phyloP scores from a whole-genome alignment of 192 early-diverging fungal genomes.

The Chytriomyces confervae region DNA sequence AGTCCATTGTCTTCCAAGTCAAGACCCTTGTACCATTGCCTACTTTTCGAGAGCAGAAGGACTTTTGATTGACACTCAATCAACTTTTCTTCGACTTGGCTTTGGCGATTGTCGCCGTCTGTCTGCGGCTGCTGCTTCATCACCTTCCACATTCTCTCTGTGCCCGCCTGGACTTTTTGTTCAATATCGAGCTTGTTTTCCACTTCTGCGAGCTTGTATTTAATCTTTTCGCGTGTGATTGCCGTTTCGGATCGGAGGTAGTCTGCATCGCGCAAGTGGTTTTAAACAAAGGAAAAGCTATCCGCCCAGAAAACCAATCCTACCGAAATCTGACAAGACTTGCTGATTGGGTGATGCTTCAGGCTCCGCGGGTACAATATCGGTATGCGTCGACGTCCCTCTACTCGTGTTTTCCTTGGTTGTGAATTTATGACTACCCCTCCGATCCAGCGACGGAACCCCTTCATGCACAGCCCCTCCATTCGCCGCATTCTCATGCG shows the following conservation, averaged over 20 bases:
- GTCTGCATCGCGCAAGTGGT: slow-evolving; percentile 37
- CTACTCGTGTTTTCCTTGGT: background rate
- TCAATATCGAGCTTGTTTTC: slow-evolving; percentile 93
- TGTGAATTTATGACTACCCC: background rate
- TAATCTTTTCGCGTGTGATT: slow-evolving; percentile 59
- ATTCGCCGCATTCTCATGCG: too few relatives aligned
- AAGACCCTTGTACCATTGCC: slow-evolving; percentile 86
- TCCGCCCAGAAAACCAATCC: background rate
- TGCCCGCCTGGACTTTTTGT: slow-evolving; percentile 87
- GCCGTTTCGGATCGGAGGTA: slow-evolving; percentile 51
- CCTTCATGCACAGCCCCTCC: background rate
- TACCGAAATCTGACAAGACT: background rate
- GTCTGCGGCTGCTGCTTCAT: slow-evolving; percentile 12
- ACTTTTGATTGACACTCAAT: slow-evolving; percentile 57
- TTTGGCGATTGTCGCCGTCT: slow-evolving; percentile 35
- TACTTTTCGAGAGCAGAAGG: slow-evolving; percentile 46
- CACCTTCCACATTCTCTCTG: slow-evolving; percentile 67
- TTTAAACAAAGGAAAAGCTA: background rate
- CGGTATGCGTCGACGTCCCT: background rate
- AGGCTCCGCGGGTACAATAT: background rate
- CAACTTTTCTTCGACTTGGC: slow-evolving; percentile 51
- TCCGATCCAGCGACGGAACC: slow-evolving; percentile 2
- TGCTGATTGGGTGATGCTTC: background rate
- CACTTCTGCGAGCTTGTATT: slow-evolving; percentile 82
- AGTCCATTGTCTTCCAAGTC: slow-evolving; percentile 72